Conservation (phyloP, 768 basidiomycete genomes). For the Calocera viscosa region DNA sequence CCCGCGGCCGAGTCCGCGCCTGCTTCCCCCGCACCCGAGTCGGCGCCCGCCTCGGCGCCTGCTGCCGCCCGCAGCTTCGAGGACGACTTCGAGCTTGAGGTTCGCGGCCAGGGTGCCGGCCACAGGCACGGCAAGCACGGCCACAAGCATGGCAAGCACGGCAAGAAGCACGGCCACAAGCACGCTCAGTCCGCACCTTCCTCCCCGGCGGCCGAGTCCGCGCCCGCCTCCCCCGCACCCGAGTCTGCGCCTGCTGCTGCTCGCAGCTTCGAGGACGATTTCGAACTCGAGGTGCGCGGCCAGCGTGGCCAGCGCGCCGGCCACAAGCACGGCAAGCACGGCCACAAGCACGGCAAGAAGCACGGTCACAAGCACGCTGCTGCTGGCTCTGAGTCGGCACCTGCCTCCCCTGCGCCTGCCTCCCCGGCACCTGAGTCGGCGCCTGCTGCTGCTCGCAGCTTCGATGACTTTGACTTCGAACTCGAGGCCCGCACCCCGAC, state of each 20-base stretch:
- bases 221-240: not conserved
- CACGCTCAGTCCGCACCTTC: not conserved
- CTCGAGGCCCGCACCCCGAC: no score
- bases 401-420: not conserved
- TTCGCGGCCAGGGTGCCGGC: not conserved
- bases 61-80: not conserved
- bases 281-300: not conserved
- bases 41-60: not conserved
- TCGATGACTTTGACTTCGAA: not conserved
- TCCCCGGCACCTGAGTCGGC: not conserved
- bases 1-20: not conserved
- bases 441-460: not conserved
- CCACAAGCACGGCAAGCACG: not conserved
- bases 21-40: not conserved
- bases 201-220: not conserved
- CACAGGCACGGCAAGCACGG: not conserved
- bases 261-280: not conserved
- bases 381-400: not conserved
- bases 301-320: not conserved
- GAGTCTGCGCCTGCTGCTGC: not conserved
- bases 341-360: no score
- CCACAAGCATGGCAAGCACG: not conserved
- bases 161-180: not conserved
- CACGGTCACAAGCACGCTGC: no score
- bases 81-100: not conserved